Conservation (phyloP, 176 grass and related monocot species). For the Musa schizocarpa region DNA sequence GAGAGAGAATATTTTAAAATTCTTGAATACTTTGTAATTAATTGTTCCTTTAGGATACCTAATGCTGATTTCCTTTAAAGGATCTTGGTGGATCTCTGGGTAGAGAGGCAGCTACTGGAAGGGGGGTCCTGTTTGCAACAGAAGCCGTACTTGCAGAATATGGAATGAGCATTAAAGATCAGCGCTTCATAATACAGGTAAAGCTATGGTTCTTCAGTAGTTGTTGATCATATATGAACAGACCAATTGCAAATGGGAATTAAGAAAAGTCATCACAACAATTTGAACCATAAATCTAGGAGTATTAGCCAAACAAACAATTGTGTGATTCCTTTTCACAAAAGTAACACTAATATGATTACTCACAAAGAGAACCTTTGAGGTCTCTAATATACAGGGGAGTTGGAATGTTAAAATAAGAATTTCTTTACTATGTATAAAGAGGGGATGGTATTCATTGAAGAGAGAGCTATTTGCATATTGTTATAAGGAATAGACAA, state of each 20-base stretch:
- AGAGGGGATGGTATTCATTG: too few species aligned
- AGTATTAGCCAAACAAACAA: not conserved
- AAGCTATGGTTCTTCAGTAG: not conserved
- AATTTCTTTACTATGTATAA: too few species aligned
- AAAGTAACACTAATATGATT: not conserved
- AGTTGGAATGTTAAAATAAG: too few species aligned
- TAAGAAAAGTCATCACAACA: not conserved
- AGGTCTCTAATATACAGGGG: not conserved
- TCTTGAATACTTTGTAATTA: slow-evolving; percentile 16
- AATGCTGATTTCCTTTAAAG: slow-evolving; percentile 24
- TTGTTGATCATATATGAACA: not conserved
- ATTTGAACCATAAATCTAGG: not conserved
- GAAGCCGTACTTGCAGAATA: slow-evolving; percentile 76
- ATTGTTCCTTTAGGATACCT: slow-evolving; percentile 13
- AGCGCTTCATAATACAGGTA: slow-evolving; percentile 86
- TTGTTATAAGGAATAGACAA: too few species aligned
- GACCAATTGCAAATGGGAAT: not conserved
- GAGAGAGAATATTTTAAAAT: slow-evolving; percentile 10
- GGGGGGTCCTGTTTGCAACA: slow-evolving; percentile 72
- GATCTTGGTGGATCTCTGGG: slow-evolving; percentile 95
- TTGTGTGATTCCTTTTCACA: not conserved
- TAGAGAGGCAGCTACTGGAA: slow-evolving; percentile 89
- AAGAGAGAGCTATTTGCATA: too few species aligned
- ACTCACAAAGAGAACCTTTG: not conserved
- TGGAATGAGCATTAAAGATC: slow-evolving; percentile 69